Evolutionary conservation across 2,329 filamentous ascomycete genomes (phyloP).

Genomic region (Fusarium illudens): DNA sequence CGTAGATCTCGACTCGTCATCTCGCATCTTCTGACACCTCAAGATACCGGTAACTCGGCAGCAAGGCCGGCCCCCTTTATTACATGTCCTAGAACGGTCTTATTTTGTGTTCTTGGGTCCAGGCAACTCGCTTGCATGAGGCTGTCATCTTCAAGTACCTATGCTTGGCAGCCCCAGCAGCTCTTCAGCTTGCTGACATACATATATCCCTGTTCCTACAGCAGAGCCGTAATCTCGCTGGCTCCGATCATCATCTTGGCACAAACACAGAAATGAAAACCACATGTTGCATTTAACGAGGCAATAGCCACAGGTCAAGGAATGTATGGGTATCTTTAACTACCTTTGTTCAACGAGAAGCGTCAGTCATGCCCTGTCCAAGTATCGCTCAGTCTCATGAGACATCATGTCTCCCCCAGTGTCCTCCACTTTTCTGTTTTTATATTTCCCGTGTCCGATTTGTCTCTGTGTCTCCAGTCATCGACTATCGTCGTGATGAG

Average conservation of each 20-base stretch:
- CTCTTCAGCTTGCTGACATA: neutral
- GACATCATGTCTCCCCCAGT: constrained; percentile 6
- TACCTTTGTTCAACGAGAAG: constrained; percentile 38
- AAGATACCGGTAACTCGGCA: neutral
- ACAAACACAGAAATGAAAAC: neutral
- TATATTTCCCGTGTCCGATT: constrained; percentile 2
- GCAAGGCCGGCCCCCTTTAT: constrained; percentile 1
- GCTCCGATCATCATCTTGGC: neutral
- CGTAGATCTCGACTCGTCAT: constrained; percentile 5
- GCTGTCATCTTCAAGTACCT: neutral
- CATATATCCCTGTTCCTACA: neutral
- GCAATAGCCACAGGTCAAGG: constrained; percentile 6
- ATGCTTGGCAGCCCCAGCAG: neutral
- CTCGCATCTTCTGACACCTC: neutral
- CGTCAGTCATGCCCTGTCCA: constrained; percentile 38
- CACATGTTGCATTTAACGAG: neutral
- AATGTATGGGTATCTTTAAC: constrained; percentile 42
- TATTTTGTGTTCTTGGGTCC: neutral
- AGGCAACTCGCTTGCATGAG: neutral
- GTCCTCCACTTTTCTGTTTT: constrained; percentile 3
- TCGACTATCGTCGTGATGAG: neutral
- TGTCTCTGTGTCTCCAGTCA: neutral
- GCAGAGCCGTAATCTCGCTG: neutral
- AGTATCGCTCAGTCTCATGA: constrained; percentile 20
- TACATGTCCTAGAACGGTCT: neutral